Evolutionary conservation across 768 basidiomycete genomes (phyloP).

Genomic region (Lentinula edodes): DNA sequence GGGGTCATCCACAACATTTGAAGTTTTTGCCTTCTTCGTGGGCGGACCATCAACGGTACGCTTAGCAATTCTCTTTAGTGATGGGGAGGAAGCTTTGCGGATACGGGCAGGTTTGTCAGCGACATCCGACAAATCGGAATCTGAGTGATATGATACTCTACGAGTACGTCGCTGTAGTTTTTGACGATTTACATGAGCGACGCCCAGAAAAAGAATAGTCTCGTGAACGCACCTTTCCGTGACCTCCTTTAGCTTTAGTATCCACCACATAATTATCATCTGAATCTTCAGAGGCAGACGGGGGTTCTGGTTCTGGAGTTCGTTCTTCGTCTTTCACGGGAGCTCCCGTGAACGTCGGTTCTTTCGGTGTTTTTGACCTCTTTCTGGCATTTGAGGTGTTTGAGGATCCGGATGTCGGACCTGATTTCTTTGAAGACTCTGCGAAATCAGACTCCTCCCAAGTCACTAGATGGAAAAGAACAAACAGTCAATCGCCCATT

Average conservation of each 20-base stretch:
- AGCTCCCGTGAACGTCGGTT: constrained; percentile 7
- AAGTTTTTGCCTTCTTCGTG: constrained; percentile 42
- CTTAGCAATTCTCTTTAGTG: constrained; percentile 52
- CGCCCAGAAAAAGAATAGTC: background rate
- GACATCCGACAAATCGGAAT: constrained; percentile 26
- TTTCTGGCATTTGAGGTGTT: constrained; percentile 23
- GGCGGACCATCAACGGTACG: constrained; percentile 31
- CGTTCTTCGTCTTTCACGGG: constrained; percentile 38
- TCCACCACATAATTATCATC: constrained; percentile 7
- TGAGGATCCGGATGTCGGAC: constrained; percentile 14
- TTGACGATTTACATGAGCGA: background rate
- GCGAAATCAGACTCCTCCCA: constrained; percentile 67
- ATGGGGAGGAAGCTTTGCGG: constrained; percentile 21
- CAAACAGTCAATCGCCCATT: constrained; percentile 17
- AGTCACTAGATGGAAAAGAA: constrained; percentile 42
- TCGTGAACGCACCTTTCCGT: constrained; percentile 2
- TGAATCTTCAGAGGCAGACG: constrained; percentile 6
- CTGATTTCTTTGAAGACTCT: constrained; percentile 26
- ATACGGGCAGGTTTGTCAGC: constrained; percentile 21
- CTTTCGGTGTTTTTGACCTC: constrained; percentile 21
- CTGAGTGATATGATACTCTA: constrained; percentile 29
- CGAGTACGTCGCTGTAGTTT: constrained; percentile 36
- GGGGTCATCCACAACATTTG: constrained; percentile 55
- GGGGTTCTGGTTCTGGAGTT: constrained; percentile 6
- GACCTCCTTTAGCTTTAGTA: constrained; percentile 1